Evolutionary conservation across 495 filamentous ascomycete genomes (phyloP), one percentile per base, ranked within the genome.

Genomic region (Hypoxylon fuscum): DNA sequence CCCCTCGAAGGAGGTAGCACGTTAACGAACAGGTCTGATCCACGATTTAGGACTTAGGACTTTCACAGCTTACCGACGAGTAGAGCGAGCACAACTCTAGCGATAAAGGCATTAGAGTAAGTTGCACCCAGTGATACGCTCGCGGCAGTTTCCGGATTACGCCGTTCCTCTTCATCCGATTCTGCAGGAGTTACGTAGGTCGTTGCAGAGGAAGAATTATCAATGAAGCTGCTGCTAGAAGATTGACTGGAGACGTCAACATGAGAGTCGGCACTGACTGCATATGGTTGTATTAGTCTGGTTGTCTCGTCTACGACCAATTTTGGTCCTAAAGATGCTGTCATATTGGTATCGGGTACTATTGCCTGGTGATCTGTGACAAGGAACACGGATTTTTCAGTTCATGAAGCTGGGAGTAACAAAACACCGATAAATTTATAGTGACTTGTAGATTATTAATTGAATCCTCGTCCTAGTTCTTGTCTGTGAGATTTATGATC

Each of bases 1-100:
- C 85, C 10, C 86, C 88, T 87, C 10, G 3, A 18, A 14, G 5
- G 17, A 38, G 6, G 2, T 12, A n/a, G 25, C 29, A 27, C 2
- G 20, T 48, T 49, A 44, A 17, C 21, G 31, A 11, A 37, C 34
- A 12, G 21, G 12, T 40, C 10, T 14, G n/a, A 15, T 2, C 15
- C n/a, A n/a, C n/a, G n/a, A n/a, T n/a, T 15, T 10, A 20, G 14
- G 15, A 40, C 15, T 15, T 14, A 22, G 37, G 8, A 38, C 5
- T 14, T 15, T 12, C 2, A 9, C 14, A 42, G 29, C 62, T 20
- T 50, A 59, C 62, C 62, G 22, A 65, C 45, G 27, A 65, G 55
- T 9, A 65, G 32, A 55, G 62, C 55, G 21, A 59, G 23, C 12
- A 65, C 44, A 32, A 59, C 55, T 44, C 46, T 59, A 12, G 62